Conservation (phyloP, 2,329 filamentous ascomycete genomes). For the Pseudogymnoascus sp. region DNA sequence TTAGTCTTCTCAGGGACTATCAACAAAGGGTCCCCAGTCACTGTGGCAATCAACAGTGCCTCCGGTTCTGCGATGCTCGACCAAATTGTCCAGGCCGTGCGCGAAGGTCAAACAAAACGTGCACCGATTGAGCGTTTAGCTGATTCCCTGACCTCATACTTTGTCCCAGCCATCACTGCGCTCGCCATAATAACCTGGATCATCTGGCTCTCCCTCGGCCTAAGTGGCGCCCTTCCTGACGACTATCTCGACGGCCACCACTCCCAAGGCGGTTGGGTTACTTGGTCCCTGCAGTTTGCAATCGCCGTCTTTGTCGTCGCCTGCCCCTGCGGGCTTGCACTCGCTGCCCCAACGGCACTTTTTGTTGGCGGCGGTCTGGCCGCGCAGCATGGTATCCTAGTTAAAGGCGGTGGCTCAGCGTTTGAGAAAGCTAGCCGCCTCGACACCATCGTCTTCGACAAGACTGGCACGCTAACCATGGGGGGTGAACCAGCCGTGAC, state of each 20-base stretch:
- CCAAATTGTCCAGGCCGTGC: conserved; percentile 65
- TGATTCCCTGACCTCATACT: conserved; percentile 63
- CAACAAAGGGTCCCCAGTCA: conserved; percentile 51
- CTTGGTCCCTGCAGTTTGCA: conserved; percentile 72
- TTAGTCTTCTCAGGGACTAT: conserved; percentile 59
- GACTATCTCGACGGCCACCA: conserved; percentile 47
- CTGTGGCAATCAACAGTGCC: conserved; percentile 55
- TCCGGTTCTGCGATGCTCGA: conserved; percentile 66
- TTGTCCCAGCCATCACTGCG: conserved; percentile 62
- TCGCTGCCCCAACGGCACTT: conserved; percentile 52
- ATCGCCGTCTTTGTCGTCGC: conserved; percentile 56
- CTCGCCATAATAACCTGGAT: conserved; percentile 63
- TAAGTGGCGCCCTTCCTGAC: conserved; percentile 46
- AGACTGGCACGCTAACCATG: conserved; percentile 52
- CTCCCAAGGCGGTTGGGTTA: conserved; percentile 52
- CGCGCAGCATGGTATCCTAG: conserved; percentile 49
- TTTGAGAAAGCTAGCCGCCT: conserved; percentile 51
- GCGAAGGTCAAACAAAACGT: conserved; percentile 65
- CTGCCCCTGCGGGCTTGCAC: conserved; percentile 53
- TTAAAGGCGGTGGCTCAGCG: conserved; percentile 52
- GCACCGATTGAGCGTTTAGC: conserved; percentile 67
- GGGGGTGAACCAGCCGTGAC: conserved; percentile 64
- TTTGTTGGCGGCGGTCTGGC: conserved; percentile 53
- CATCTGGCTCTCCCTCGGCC: conserved; percentile 58
- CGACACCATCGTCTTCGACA: conserved; percentile 52